Base-by-base conservation (phyloP, 2,329 filamentous ascomycete species). In the Macrophomina tecta region DNA sequence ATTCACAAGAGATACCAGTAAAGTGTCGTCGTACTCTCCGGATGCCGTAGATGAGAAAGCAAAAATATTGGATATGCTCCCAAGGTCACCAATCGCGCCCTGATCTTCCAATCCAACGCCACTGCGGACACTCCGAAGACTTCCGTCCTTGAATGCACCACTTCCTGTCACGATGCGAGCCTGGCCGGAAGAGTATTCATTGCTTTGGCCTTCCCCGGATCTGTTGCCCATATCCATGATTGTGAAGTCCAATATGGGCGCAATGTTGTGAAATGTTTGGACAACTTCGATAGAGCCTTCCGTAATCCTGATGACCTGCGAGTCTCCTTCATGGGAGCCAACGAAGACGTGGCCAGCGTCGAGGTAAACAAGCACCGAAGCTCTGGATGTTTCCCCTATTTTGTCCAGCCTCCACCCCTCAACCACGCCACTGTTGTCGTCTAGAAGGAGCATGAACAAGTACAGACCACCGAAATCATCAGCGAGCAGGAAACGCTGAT, bases 201-300 rank as follows among this genome's bases (percentile, higher is more conserved):
- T 96, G 3, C 90, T 91, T 18, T 92, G 89, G 8, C 85, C 88
- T 69, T 95, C 91, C 28, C 90, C 90, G 68, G 92, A 90, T 66
- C 92, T 86, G 72, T 93, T 94, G 0, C 94, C 94, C 85, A 98
- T 91, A 74, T 98, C 95, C 93, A 98, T 97, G 16, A 99, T 88
- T 0, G 91, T 90, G 72, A 99, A 97, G 76, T 99, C 95, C 46
- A 98, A 81, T 49, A 99, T 91, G 0, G 95, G 95, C 0, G 91
- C 93, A 72, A 98, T 92, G 74, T 97, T 99, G 3, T 87, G 82
- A 66, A 96, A 84, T 0, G 88, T 90, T 74, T 97, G 93, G 9
- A 95, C 77, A 4, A 94, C 78, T 56, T 89, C 83, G 68, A 94
- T 82, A 0, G 84, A 85, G 38, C 90, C 83, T 63, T 86, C 84